Base-by-base conservation (phyloP, 2,329 filamentous ascomycete genomes). In the Diaporthe velutina region DNA sequence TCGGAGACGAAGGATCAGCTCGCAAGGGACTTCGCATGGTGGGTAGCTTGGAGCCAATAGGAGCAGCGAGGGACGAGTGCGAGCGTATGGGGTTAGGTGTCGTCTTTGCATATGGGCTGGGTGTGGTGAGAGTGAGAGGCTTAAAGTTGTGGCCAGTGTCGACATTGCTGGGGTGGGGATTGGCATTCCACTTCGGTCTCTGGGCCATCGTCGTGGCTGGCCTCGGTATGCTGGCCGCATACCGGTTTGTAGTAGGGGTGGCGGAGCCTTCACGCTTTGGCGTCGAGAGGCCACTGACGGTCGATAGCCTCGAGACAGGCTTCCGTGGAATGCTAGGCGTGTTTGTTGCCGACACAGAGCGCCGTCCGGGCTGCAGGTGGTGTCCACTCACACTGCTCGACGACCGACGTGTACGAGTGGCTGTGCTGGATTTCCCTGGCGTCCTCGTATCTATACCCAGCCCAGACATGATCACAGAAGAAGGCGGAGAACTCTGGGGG, bases 111-210 rank as follows among this genome's bases (percentile, higher is more conserved):
- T 90, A 90, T 0, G 90, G 88, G 76, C 89, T 91, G 0, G 91
- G 90, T 1, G 90, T 90, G 9, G 90, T 91, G 58, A 90, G 83
- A 48, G 83, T 90, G 15, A 93, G 83, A 15, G 92, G 90, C 78
- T 90, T 93, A 83, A 91, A 93, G 81, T 91, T 90, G 81, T 93
- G 92, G 35, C 92, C 91, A n/a, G 90, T 89, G 42, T 93, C 88
- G n/a, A 91, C 85, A 76, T 91, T 89, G 9, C 85, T 84, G 6
- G 90, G 89, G 79, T 93, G 95, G 8, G 91, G 90, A 40, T 92
- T 93, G 15, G 80, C 80, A 80, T 92, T 96, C 94, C 94, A 97
- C 74, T 91, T 89, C 4, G 94, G 94, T 68, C 93, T 91, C 73
- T 89, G 86, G 74, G 89, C 81, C 45, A 87, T 78, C 15, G 86